Evolutionary conservation across 2,329 filamentous ascomycete species (phyloP).

Genomic region (Fusarium lateritium): DNA sequence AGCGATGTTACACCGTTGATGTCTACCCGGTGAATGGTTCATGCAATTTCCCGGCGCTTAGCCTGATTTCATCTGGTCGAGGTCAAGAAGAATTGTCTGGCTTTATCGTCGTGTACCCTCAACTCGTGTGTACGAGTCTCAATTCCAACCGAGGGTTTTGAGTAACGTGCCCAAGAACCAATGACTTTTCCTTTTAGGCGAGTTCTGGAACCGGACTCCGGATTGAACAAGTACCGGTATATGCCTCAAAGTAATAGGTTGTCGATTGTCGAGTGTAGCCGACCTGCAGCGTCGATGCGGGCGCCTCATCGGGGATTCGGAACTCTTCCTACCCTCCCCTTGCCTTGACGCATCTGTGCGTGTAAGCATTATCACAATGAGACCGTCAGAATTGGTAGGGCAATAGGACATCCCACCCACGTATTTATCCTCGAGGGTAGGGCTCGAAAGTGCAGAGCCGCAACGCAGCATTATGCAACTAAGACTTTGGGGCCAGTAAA

Average conservation of each 20-base stretch:
- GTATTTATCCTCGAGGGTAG: not conserved
- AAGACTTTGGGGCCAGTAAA: no score
- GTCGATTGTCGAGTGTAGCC: not conserved
- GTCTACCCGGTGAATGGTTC: not conserved
- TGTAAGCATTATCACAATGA: not conserved
- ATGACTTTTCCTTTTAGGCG: not conserved
- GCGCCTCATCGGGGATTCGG: not conserved
- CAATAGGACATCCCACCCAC: not conserved
- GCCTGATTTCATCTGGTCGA: not conserved
- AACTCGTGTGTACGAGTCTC: not conserved
- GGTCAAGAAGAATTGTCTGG: no score
- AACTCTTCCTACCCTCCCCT: not conserved
- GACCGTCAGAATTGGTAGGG: not conserved
- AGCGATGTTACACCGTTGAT: not conserved
- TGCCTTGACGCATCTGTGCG: no score
- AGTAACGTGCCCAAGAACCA: not conserved
- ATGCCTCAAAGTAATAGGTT: no score
- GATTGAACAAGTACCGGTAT: not conserved
- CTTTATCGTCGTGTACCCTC: not conserved
- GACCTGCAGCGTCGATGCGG: not conserved
- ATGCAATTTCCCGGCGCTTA: conserved; percentile 11
- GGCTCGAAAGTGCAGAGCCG: not conserved
- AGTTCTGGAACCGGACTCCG: not conserved
- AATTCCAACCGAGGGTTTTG: not conserved
- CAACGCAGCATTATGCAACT: not conserved